Percentiles rank a stretch among this genome's conserved stretches.
phyloP scores from a whole-genome alignment of 768 basidiomycete genomes.

The Tylopilus felleus region DNA sequence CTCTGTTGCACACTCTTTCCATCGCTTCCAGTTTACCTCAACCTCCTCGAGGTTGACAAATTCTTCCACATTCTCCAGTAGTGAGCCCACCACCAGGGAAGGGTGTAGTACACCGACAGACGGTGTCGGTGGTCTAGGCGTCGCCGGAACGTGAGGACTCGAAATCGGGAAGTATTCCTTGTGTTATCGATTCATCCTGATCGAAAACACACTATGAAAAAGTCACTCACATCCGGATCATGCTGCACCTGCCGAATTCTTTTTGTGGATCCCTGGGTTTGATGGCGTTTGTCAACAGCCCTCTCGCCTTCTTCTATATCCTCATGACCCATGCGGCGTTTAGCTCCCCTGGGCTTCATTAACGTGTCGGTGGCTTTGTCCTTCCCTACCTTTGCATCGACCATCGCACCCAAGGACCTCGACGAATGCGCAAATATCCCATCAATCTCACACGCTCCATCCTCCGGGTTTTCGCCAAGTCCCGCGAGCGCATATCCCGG shows the following conservation, averaged over 20 bases:
- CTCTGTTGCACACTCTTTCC: conserved; percentile 28
- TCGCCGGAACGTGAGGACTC: conserved; percentile 18
- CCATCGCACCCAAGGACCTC: conserved; percentile 8
- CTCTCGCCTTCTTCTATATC: conserved; percentile 10
- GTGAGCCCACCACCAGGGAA: conserved; percentile 7
- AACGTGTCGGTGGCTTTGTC: conserved; percentile 1
- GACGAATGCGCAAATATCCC: conserved; percentile 6
- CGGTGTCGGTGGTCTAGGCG: conserved; percentile 5
- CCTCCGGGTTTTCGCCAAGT: background rate
- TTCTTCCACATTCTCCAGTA: conserved; percentile 21
- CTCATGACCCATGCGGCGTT: conserved; percentile 15
- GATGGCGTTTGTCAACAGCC: conserved; percentile 1
- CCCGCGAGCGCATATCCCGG: conserved; percentile 15
- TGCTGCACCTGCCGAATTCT: conserved; percentile 12
- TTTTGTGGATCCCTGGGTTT: conserved; percentile 13
- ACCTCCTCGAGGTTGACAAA: conserved; percentile 23
- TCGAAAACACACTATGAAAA: background rate
- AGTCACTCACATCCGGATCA: conserved; percentile 19
- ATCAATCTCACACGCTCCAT: background rate
- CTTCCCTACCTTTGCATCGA: conserved; percentile 5
- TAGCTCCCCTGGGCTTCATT: conserved; percentile 6
- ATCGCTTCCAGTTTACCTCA: conserved; percentile 22
- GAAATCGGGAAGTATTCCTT: conserved; percentile 24
- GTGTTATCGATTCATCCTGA: background rate
- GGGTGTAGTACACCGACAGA: conserved; percentile 5